Conservation (phyloP, 2,329 filamentous ascomycete genomes). For the Colletotrichum sp. region DNA sequence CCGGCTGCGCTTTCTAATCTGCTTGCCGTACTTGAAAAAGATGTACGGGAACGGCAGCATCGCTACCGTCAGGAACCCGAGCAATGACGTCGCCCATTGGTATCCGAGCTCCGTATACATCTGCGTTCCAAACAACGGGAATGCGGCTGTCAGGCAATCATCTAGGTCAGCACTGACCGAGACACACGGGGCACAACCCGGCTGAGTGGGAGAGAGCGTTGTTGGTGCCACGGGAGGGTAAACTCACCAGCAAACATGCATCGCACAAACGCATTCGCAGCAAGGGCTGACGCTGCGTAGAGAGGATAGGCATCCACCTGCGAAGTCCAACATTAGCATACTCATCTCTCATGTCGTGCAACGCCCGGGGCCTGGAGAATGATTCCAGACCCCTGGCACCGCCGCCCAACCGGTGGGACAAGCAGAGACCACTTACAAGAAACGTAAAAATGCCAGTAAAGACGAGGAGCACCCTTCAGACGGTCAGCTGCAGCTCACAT, state of each 20-base stretch:
- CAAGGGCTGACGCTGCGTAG: constrained; percentile 79
- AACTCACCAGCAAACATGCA: constrained; percentile 73
- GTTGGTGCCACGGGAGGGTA: constrained; percentile 20
- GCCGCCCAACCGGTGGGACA: not conserved
- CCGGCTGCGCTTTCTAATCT: constrained; percentile 58
- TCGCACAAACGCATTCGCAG: constrained; percentile 82
- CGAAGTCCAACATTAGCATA: constrained; percentile 23
- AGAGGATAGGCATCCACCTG: constrained; percentile 77
- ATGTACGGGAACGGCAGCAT: constrained; percentile 71
- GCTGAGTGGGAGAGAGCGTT: constrained; percentile 23
- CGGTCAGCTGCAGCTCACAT: constrained; percentile 35
- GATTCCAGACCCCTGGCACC: constrained; percentile 20
- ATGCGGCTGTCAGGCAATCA: constrained; percentile 60
- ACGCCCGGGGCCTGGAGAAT: constrained; percentile 5
- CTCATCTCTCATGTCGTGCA: not conserved
- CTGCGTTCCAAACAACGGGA: constrained; percentile 76
- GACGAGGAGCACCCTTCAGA: constrained; percentile 71
- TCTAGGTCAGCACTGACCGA: constrained; percentile 1
- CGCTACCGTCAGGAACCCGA: constrained; percentile 65
- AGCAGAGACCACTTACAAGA: constrained; percentile 63
- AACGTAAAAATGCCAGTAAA: constrained; percentile 91
- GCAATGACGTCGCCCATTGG: constrained; percentile 70
- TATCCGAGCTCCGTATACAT: constrained; percentile 75
- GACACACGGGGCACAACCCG: constrained; percentile 17
- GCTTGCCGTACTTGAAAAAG: constrained; percentile 67